Base-by-base conservation (phyloP, 352 stramenopile genomes). In the Globisporangium alternatum region DNA sequence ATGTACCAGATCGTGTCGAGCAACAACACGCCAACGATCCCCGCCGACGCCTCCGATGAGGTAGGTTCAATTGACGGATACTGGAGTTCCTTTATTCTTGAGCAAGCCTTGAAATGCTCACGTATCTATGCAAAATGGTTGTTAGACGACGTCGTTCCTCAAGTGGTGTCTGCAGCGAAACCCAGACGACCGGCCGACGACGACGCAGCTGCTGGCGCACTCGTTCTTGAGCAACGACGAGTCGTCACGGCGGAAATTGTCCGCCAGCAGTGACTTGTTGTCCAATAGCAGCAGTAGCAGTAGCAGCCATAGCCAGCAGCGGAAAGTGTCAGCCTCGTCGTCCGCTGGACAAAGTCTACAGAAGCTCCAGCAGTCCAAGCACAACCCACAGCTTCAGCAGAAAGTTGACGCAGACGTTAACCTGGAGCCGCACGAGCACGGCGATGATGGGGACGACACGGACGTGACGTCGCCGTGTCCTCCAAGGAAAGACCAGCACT, bases 1-100 rank as follows among this genome's bases (percentile, higher is more conserved):
- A 96, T 98, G 88, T 98, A 95, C 66, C 79, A 92, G 67, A 96
- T 97, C 54, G 88, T 90, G 2, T 83, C 74, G 35, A 93, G 78
- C 64, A 73, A 91, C 33, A 78, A 75, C 35, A 89, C 75, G 0
- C 84, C 84, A 10, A 81, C 71, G 19, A 90, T 91, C 35, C 84
- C 84, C 28, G 60, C 58, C 0, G 74, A 87, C 66, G 75, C 71
- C 7, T 75, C 80, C 0, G 71, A 84, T 63, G 80, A 92, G 70
- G 80, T 90, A 66, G 35, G 56, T 56, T 19, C 51, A 2, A 15
- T 41, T 47, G 41, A 47, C 19, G 15, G 7, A 15, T 15, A 17
- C 2, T 41, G 35, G 5, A 41, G 35, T 9, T 41, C 9, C 12
- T 41, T 41, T 9, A 41, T 41, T 15, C 9, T 15, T 41, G 35